phyloP scores from a whole-genome alignment of 1,139 yeast species.

The Sugiyamaella japonica region DNA sequence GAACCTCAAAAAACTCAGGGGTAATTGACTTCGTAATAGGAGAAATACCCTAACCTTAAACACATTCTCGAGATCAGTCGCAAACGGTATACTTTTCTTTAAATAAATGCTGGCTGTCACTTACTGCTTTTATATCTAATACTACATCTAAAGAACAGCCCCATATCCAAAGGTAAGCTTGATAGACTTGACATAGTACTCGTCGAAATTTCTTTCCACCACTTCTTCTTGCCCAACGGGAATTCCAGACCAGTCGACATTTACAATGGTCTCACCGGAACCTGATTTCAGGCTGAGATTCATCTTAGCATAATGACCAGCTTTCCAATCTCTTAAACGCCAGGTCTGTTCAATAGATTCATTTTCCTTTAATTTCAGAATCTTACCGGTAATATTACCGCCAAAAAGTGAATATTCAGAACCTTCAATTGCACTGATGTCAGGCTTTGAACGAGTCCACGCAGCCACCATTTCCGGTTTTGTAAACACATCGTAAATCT shows the following conservation, averaged over 20 bases:
- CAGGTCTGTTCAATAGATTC: constrained; percentile 69
- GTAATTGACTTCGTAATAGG: background rate
- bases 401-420: constrained; percentile 73
- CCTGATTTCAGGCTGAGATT: constrained; percentile 71
- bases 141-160: constrained; percentile 34
- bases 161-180: constrained; percentile 91
- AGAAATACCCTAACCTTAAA: background rate
- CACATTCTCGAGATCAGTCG: background rate
- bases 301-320: constrained; percentile 73
- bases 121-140: background rate
- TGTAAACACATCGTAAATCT: constrained; percentile 70
- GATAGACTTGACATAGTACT: constrained; percentile 82
- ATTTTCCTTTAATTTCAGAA: constrained; percentile 58
- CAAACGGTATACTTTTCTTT: constrained; percentile 3
- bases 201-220: constrained; percentile 81
- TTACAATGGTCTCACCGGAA: constrained; percentile 75
- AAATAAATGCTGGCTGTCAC: background rate
- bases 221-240: constrained; percentile 97
- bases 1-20: background rate
- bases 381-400: constrained; percentile 79
- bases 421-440: constrained; percentile 61
- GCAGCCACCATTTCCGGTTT: constrained; percentile 78
- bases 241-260: constrained; percentile 81
- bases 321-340: constrained; percentile 89
- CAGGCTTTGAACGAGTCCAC: constrained; percentile 83